phyloP scores from a whole-genome alignment of 495 filamentous ascomycete genomes.

The Penicillium tannophilum region DNA sequence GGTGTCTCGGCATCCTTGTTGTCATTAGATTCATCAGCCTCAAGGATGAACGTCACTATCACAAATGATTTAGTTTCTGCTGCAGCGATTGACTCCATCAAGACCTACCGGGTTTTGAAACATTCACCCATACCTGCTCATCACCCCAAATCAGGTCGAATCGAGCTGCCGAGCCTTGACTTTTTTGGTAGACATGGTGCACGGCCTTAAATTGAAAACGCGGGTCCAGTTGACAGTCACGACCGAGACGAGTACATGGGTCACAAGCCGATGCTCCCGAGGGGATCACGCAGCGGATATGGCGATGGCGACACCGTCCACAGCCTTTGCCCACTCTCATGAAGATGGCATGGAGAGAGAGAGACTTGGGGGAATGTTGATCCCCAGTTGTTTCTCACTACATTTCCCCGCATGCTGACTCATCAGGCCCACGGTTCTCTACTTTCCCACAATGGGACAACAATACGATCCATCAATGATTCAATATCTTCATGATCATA shows the following conservation, averaged over 20 bases:
- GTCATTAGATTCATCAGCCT: constrained; percentile 24
- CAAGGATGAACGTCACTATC: constrained; percentile 39
- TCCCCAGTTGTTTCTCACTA: neutral
- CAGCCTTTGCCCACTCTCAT: constrained; percentile 46
- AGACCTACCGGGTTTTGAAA: constrained; percentile 32
- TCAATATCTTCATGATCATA: neutral
- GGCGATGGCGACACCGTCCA: constrained; percentile 44
- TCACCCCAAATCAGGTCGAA: constrained; percentile 40
- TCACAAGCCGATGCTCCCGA: constrained; percentile 35
- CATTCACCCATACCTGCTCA: constrained; percentile 38
- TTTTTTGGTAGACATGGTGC: constrained; percentile 41
- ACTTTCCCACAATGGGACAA: neutral
- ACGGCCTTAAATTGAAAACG: constrained; percentile 43
- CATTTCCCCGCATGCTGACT: constrained; percentile 16
- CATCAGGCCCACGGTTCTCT: neutral
- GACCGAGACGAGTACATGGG: constrained; percentile 35
- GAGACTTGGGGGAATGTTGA: neutral
- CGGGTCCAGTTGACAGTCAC: constrained; percentile 38
- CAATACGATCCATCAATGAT: neutral
- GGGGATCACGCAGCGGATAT: constrained; percentile 40
- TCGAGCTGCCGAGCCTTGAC: constrained; percentile 27
- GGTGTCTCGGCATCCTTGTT: neutral
- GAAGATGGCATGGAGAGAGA: constrained; percentile 5
- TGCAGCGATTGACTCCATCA: too few species aligned
- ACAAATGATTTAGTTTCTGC: neutral